Evolutionary conservation across 1,139 yeast species (phyloP).

Genomic region (Yamadazyma dushanensis): DNA sequence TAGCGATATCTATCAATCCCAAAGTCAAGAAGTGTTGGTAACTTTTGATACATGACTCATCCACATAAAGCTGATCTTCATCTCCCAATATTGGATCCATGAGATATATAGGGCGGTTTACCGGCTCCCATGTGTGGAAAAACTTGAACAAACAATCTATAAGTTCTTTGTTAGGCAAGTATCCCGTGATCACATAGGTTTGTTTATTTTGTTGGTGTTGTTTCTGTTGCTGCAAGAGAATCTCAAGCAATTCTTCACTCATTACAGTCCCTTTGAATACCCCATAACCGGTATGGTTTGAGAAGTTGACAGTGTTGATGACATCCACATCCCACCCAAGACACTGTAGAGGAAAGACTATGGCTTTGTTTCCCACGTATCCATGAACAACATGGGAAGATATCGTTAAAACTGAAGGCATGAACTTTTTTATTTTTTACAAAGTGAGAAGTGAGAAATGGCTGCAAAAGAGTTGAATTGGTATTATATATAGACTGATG

Average conservation of each 20-base stretch:
- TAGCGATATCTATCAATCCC: conserved; percentile 58
- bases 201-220: conserved; percentile 2
- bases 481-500: too few species aligned
- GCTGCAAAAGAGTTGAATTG: too few species aligned
- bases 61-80: conserved; percentile 77
- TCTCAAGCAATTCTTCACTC: conserved; percentile 6
- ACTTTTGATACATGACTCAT: conserved; percentile 60
- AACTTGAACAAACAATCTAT: conserved; percentile 7
- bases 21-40: conserved; percentile 54
- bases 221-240: background rate
- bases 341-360: conserved; percentile 75
- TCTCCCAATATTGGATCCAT: conserved; percentile 95
- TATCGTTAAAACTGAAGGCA: conserved; percentile 34
- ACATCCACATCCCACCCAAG: conserved; percentile 86
- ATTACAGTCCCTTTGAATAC: conserved; percentile 18
- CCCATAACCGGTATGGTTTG: conserved; percentile 86
- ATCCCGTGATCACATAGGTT: conserved; percentile 33
- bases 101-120: conserved; percentile 44
- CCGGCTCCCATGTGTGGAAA: background rate
- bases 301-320: conserved; percentile 74
- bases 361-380: conserved; percentile 79
- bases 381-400: conserved; percentile 89
- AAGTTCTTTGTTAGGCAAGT: conserved; percentile 29
- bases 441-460: background rate
- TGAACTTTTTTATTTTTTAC: background rate